phyloP scores from a whole-genome alignment of 352 stramenopile species.

The Globisporangium megalacanthum region DNA sequence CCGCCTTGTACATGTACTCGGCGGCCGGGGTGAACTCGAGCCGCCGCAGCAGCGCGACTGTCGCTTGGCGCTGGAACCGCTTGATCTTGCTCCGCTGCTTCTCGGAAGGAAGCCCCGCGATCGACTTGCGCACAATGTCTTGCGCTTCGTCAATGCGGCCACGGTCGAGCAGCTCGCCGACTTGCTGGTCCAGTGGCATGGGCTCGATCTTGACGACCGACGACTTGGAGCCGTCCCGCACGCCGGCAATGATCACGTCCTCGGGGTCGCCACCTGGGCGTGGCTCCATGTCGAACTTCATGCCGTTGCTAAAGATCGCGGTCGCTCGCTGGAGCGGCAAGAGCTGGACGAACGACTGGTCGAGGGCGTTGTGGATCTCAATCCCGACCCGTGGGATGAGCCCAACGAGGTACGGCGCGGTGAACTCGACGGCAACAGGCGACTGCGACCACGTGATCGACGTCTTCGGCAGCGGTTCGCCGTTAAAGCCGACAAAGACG shows the following conservation, averaged over 20 bases:
- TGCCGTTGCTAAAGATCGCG: conserved; percentile 85
- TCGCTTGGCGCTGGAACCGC: conserved; percentile 82
- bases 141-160: conserved; percentile 82
- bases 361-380: conserved; percentile 71
- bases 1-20: conserved; percentile 84
- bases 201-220: conserved; percentile 82
- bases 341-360: conserved; percentile 74
- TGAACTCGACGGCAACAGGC: conserved; percentile 70
- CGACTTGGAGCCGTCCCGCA: conserved; percentile 65
- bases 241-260: conserved; percentile 72
- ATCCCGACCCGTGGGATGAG: conserved; percentile 71
- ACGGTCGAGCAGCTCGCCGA: conserved; percentile 79
- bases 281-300: conserved; percentile 89
- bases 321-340: conserved; percentile 53
- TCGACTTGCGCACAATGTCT: conserved; percentile 80
- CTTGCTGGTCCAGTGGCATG: conserved; percentile 81
- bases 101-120: conserved; percentile 59
- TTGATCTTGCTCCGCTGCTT: conserved; percentile 88
- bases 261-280: conserved; percentile 64
- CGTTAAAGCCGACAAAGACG: conserved; percentile 75
- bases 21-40: conserved; percentile 74
- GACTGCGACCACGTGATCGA: conserved; percentile 81
- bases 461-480: conserved; percentile 74
- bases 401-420: conserved; percentile 69
- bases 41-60: conserved; percentile 64